Evolutionary conservation across 805 yeast genomes (phyloP), one percentile per base, ranked within the genome.

Genomic region (Candida sithepensis): DNA sequence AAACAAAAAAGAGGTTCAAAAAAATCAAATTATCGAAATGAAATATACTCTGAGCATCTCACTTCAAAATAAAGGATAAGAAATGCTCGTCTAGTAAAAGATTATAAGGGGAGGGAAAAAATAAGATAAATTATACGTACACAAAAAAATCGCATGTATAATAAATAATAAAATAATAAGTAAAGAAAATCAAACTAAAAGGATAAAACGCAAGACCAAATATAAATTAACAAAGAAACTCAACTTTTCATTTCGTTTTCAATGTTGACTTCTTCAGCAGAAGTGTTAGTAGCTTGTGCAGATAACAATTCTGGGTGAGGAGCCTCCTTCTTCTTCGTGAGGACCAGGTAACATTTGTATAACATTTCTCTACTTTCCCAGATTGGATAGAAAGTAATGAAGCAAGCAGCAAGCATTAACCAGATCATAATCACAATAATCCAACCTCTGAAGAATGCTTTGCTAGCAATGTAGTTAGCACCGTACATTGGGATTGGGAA

Each of bases 401-500:
- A 65, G 21, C 47, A 18, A 24, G 69, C 65, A 7, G 71, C 68
- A 3, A 56, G 22, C 32, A 66, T 21, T 14, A 63, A 51, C 72
- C 71, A 67, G 18, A 66, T 65, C 57, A 66, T 58, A 42, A 65
- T 58, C n/a, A 68, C 55, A 22, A 66, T 59, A 32, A 67, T 57
- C 66, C 68, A 66, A 13, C 58, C 68, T 22, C 62, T 60, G 56
- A 68, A 68, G 48, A 61, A 66, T 28, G 41, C 47, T 52, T 58
- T 66, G 47, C 63, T 55, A 45, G 64, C 63, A 43, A 64, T 63
- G 52, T 65, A 66, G 19, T 58, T 53, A 30, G 56, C 51, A 18
- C 69, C 70, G 46, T 66, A 66, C 59, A 62, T 60, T 13, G 68
- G 64, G 52, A 62, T 50, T 33, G 71, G 71, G 43, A 64, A 52